A percentile compares a stretch with the other conserved stretches of the same genome.
phyloP scores from a whole-genome alignment of 2,329 filamentous ascomycete genomes.

The Colletotrichum magnum region DNA sequence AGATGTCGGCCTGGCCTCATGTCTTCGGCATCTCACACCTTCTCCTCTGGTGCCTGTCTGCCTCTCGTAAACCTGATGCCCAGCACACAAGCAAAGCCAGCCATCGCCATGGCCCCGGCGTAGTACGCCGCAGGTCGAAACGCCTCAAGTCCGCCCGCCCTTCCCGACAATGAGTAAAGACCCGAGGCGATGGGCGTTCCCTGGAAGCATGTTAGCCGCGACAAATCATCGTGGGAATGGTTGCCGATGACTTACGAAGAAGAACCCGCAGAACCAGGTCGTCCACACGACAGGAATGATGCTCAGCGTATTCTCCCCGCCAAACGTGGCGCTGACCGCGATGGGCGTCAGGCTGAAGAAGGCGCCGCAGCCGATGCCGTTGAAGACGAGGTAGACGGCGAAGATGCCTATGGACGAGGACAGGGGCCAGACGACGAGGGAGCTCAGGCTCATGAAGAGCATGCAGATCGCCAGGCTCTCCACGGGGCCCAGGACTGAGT shows the following conservation, averaged over 20 bases:
- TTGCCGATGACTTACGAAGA: conserved; percentile 43
- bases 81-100: conserved; percentile 28
- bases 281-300: conserved; percentile 48
- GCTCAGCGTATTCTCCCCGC: conserved; percentile 44
- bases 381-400: conserved; percentile 45
- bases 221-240: not conserved
- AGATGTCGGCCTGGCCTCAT: too few species aligned
- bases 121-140: conserved; percentile 48
- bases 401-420: conserved; percentile 44
- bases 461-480: conserved; percentile 47
- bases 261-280: conserved; percentile 48
- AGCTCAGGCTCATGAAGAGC: conserved; percentile 45
- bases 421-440: conserved; percentile 46
- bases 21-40: too few species aligned
- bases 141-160: conserved; percentile 35
- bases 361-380: conserved; percentile 47
- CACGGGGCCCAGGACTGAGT: conserved; percentile 45
- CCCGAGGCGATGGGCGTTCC: conserved; percentile 47
- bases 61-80: conserved; percentile 5
- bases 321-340: conserved; percentile 44
- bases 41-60: not conserved
- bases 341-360: conserved; percentile 48
- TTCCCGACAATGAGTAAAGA: conserved; percentile 44
- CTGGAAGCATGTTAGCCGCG: conserved; percentile 21
- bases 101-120: conserved; percentile 45